A percentile compares a stretch with the other conserved stretches of the same genome.
Evolutionary conservation across 345 rosid species (phyloP).

Genomic region (Xanthoceras sorbifolium): DNA sequence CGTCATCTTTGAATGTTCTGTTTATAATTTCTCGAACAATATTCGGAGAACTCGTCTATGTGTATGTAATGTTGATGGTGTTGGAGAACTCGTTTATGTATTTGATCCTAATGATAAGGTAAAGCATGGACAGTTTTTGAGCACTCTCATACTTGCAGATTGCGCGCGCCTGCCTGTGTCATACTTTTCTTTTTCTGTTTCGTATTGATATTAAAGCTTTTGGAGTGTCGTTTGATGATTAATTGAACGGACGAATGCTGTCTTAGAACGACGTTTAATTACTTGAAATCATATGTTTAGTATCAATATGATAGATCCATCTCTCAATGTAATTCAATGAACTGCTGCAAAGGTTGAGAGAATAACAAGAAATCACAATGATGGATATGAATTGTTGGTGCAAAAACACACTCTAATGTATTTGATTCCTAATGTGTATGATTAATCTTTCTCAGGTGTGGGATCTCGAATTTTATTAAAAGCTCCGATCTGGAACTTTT

Average conservation of each 20-base stretch:
- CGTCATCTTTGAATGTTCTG: not conserved
- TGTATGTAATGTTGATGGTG: not conserved
- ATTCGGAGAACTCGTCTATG: not conserved
- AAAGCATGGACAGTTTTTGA: too few species aligned
- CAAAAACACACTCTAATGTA: too few species aligned
- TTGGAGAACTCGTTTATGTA: not conserved
- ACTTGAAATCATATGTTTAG: not conserved
- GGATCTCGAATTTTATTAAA: too few species aligned
- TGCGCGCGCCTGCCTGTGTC: not conserved
- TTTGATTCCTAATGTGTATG: too few species aligned
- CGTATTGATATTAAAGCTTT: too few species aligned
- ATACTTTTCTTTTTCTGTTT: not conserved
- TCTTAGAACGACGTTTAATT: not conserved
- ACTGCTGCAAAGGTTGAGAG: not conserved
- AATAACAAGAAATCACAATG: not conserved
- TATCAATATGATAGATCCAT: not conserved
- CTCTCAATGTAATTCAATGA: not conserved
- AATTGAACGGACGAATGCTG: not conserved
- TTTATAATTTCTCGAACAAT: slow-evolving; percentile 1
- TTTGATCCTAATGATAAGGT: not conserved
- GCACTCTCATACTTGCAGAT: too few species aligned
- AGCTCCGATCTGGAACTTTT: too few species aligned
- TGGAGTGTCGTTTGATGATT: not conserved
- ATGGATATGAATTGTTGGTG: not conserved
- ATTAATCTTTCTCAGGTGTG: too few species aligned